Base-by-base conservation (phyloP, 352 stramenopile genomes). In the Globisporangium paddicum region DNA sequence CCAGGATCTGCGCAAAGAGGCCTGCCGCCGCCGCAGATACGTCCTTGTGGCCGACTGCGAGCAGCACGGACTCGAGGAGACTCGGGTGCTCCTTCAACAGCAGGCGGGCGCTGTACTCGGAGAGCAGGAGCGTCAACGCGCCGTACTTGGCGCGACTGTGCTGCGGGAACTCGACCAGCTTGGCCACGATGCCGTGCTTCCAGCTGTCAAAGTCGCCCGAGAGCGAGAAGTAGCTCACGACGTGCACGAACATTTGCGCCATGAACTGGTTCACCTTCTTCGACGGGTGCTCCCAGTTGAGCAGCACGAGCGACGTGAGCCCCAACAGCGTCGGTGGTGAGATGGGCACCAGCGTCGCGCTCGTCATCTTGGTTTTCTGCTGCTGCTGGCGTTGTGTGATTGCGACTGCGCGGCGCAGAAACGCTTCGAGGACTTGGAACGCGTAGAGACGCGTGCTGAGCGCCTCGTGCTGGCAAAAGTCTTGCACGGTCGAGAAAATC, bases 221-320 rank as follows among this genome's bases (percentile, higher is more conserved):
- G 32, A 86, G 69, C 11, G 73, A 66, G 19, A 82, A 77, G 55
- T 87, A 86, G 51, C 75, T 71, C 19, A 93, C 78, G 19, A 92
- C 75, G 32, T 91, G 80, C 8, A 71, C 71, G 53, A 94, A 94
- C 57, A 94, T 79, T n/a, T 67, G 61, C 55, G 82, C 70, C 84
- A 94, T 92, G 37, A 92, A 92, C 68, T 94, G 84, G 52, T 94
- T 92, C 47, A 94, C 81, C 26, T 85, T 85, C 68, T 92, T 94
- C 18, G 82, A 87, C 37, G 80, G 82, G 53, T 94, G 83, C 47
- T 92, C 84, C 84, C 84, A 94, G 67, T 94, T 91, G 46, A 90
- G 66, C 47, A 94, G 40, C 16, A 94, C 65, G 0, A 76, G 64
- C 46, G 72, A 71, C 18, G 82, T 87, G 25, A 93, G 54, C 25